These are phyloP conservation scores for Ambrosia hybrid DNA, from an alignment of 140 eudicot species.

Conservation along the genomic window DNA sequence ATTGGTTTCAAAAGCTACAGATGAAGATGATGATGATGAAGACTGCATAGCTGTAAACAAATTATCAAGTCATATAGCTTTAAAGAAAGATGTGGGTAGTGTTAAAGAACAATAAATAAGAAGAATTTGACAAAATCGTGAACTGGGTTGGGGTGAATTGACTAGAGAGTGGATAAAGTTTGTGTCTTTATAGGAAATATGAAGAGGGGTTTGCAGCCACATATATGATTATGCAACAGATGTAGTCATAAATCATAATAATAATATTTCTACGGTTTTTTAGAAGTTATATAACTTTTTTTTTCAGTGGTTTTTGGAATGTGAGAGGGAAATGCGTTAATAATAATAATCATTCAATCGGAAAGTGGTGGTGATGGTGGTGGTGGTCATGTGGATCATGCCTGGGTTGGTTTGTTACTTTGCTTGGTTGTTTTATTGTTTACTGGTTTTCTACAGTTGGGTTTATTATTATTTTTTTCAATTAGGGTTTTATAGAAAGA, in stretches of 20 bases:
- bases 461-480: not conserved
- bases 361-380: constrained; percentile 33
- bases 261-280: constrained; percentile 36
- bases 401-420: constrained; percentile 27
- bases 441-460: constrained; percentile 6
- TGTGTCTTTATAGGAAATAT: constrained; percentile 25
- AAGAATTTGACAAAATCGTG: constrained; percentile 10
- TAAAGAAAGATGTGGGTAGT: constrained; percentile 20
- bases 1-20: constrained; percentile 57
- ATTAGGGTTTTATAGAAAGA: constrained; percentile 11
- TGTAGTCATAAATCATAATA: too few species aligned
- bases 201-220: constrained; percentile 45
- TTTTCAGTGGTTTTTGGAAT: not conserved
- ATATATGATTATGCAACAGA: constrained; percentile 37
- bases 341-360: constrained; percentile 17
- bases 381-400: constrained; percentile 40
- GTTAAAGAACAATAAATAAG: constrained; percentile 9
- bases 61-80: constrained; percentile 18
- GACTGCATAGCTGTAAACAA: constrained; percentile 50
- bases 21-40: constrained; percentile 37
- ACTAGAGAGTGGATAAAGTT: constrained; percentile 27
- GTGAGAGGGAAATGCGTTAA: constrained; percentile 33
- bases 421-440: constrained; percentile 29
- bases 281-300: constrained; percentile 27
- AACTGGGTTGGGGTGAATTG: constrained; percentile 25